Conservation (phyloP, 768 basidiomycete genomes). For the Mycena maculata region DNA sequence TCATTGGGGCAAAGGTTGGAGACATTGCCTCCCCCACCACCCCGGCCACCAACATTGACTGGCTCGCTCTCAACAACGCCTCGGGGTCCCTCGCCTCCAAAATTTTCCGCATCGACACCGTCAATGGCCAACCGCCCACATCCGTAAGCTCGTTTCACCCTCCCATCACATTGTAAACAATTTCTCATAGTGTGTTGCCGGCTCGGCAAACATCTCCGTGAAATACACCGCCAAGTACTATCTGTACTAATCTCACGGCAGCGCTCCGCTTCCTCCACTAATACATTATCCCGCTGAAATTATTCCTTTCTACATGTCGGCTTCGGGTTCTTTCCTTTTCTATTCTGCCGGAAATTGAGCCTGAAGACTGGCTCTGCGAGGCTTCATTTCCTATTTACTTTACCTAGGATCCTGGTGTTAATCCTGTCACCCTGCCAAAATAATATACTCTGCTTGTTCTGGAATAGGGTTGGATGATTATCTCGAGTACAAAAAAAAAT, state of each 20-base stretch:
- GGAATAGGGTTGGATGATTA: too few species aligned
- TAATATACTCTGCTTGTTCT: too few species aligned
- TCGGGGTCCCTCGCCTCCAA: slow-evolving; percentile 51
- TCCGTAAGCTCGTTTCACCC: slow-evolving; percentile 30
- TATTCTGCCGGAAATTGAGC: neutral
- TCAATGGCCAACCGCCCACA: slow-evolving; percentile 47
- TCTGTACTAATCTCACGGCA: slow-evolving; percentile 16
- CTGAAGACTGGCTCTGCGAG: too few species aligned
- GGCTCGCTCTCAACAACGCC: slow-evolving; percentile 51
- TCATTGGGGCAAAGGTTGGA: slow-evolving; percentile 39
- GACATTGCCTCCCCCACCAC: slow-evolving; percentile 43
- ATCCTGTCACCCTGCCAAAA: too few species aligned
- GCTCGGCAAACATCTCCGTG: slow-evolving; percentile 27
- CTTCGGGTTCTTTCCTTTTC: slow-evolving; percentile 5
- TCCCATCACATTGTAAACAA: neutral
- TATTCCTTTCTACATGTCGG: neutral
- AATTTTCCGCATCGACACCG: slow-evolving; percentile 51
- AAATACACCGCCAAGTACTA: slow-evolving; percentile 37
- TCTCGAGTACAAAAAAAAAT: too few species aligned
- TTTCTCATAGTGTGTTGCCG: slow-evolving; percentile 25
- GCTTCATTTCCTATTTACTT: neutral
- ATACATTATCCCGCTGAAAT: too few species aligned
- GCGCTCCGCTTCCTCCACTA: neutral
- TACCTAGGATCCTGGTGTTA: too few species aligned
- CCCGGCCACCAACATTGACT: slow-evolving; percentile 49